phyloP scores from a whole-genome alignment of 352 stramenopile genomes.

The Pythium vanterpoolii region DNA sequence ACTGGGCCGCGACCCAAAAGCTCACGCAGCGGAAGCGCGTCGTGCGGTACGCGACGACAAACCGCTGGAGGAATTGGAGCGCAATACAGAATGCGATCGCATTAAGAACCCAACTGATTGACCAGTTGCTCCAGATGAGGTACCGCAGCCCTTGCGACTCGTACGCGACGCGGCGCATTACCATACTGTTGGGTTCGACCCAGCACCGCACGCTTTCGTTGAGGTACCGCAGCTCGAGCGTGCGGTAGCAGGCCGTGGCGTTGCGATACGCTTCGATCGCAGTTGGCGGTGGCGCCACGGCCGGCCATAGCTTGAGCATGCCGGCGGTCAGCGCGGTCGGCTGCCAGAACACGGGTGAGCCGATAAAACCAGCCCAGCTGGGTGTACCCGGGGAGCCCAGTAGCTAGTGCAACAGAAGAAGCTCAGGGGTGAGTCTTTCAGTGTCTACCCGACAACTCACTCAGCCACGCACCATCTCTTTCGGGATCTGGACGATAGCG shows the following conservation, averaged over 20 bases:
- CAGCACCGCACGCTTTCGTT: constrained; percentile 37
- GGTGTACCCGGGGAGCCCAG: constrained; percentile 23
- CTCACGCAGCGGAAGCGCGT: constrained; percentile 28
- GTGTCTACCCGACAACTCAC: too few relatives aligned
- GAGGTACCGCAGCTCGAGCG: constrained; percentile 34
- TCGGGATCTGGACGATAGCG: constrained; percentile 21
- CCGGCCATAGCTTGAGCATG: constrained; percentile 24
- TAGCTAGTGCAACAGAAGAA: constrained; percentile 8
- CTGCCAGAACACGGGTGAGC: constrained; percentile 31
- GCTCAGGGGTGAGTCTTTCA: too few relatives aligned
- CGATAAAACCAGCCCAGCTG: background rate
- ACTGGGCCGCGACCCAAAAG: constrained; percentile 29
- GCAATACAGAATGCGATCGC: constrained; percentile 29
- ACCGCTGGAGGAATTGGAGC: constrained; percentile 20
- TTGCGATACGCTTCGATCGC: constrained; percentile 21
- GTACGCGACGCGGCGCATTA: constrained; percentile 22
- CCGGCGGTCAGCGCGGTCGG: constrained; percentile 25
- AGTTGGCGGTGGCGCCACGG: background rate
- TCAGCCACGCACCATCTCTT: constrained; percentile 20
- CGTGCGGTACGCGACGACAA: constrained; percentile 20
- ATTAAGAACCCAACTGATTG: constrained; percentile 39
- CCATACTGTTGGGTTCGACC: constrained; percentile 29
- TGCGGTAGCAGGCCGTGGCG: constrained; percentile 30
- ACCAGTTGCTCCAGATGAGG: constrained; percentile 39
- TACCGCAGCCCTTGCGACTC: constrained; percentile 25